phyloP scores from a whole-genome alignment of 495 filamentous ascomycete genomes.

The Penicillium crystallinum region DNA sequence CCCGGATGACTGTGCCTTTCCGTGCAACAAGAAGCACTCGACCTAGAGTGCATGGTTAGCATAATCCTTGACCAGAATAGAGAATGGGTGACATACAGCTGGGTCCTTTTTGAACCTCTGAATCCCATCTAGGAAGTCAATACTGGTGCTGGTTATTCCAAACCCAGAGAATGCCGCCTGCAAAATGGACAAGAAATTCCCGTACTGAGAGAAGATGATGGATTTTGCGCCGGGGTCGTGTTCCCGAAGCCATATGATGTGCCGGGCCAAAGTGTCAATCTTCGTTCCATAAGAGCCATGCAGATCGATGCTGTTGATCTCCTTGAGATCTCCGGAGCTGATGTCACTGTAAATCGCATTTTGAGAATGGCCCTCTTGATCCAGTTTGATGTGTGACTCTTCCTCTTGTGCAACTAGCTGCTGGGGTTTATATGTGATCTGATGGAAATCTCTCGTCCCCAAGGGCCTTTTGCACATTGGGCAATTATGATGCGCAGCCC shows the following conservation, averaged over 20 bases:
- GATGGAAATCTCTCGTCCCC: slow-evolving; percentile 59
- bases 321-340: slow-evolving; percentile 58
- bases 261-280: slow-evolving; percentile 74
- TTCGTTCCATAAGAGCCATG: slow-evolving; percentile 78
- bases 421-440: slow-evolving; percentile 78
- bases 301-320: slow-evolving; percentile 81
- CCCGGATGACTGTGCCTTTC: slow-evolving; percentile 79
- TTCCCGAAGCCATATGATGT: slow-evolving; percentile 77
- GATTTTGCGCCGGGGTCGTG: slow-evolving; percentile 86
- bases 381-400: slow-evolving; percentile 23
- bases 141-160: slow-evolving; percentile 64
- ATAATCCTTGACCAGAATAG: not conserved
- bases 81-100: slow-evolving; percentile 29
- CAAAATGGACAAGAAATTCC: slow-evolving; percentile 73
- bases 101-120: slow-evolving; percentile 71
- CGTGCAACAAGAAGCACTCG: slow-evolving; percentile 85
- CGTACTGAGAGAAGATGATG: slow-evolving; percentile 85
- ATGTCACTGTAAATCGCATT: slow-evolving; percentile 74
- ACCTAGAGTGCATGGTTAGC: slow-evolving; percentile 29
- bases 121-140: slow-evolving; percentile 60
- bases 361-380: slow-evolving; percentile 25
- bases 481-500: slow-evolving; percentile 57
- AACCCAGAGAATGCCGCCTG: slow-evolving; percentile 58
- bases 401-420: slow-evolving; percentile 68
- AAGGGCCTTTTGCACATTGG: slow-evolving; percentile 73